These are phyloP conservation scores for Debaryomyces sp. DNA, from an alignment of 1,139 yeast genomes.

Conservation along the genomic window DNA sequence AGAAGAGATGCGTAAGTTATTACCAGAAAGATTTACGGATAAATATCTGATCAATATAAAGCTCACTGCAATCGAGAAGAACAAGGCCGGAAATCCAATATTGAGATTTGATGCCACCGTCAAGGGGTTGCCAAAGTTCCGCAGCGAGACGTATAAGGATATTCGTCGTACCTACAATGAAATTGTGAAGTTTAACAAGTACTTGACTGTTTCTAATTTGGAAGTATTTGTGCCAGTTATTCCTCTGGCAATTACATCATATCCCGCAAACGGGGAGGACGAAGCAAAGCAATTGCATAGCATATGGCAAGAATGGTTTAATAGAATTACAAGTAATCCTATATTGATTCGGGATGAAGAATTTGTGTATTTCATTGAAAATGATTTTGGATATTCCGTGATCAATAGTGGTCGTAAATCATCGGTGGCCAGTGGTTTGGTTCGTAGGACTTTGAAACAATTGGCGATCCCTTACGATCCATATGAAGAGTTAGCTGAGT, in stretches of 20 bases:
- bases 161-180: slow-evolving; percentile 83
- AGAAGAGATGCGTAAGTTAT: slow-evolving; percentile 42
- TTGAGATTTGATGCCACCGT: slow-evolving; percentile 44
- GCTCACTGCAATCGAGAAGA: slow-evolving; percentile 39
- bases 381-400: slow-evolving; percentile 81
- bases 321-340: slow-evolving; percentile 73
- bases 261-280: slow-evolving; percentile 83
- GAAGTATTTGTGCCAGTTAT: slow-evolving; percentile 94
- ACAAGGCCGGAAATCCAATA: slow-evolving; percentile 49
- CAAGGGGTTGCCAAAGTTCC: slow-evolving; percentile 67
- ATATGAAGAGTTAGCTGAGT: slow-evolving; percentile 73
- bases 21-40: slow-evolving; percentile 54
- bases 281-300: slow-evolving; percentile 60
- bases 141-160: slow-evolving; percentile 72
- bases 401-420: slow-evolving; percentile 56
- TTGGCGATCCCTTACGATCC: slow-evolving; percentile 91
- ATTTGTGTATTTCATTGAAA: slow-evolving; percentile 82
- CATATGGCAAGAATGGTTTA: slow-evolving; percentile 85
- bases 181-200: slow-evolving; percentile 73
- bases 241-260: slow-evolving; percentile 74
- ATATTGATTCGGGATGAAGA: slow-evolving; percentile 85
- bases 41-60: slow-evolving; percentile 34
- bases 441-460: slow-evolving; percentile 88
- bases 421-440: slow-evolving; percentile 78
- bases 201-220: slow-evolving; percentile 75